Evolutionary conservation across 495 filamentous ascomycete species (phyloP).

Genomic region (Opeltia flavorubescens): DNA sequence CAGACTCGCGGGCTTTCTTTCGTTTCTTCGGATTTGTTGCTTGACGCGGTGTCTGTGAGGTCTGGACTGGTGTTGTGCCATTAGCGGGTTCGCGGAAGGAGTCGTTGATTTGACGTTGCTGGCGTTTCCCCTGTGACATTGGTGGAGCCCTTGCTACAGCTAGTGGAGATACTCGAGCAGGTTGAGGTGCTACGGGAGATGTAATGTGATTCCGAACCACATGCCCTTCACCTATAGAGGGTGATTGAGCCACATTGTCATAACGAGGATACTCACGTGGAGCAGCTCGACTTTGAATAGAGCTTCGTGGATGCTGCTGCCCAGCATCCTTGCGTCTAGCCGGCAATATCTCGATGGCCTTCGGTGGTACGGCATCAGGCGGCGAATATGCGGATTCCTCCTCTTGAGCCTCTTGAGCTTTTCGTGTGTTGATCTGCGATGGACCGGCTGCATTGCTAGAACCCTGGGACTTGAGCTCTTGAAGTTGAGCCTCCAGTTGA

Average conservation of each 20-base stretch:
- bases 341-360: not conserved
- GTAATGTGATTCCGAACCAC: slow-evolving; percentile 47
- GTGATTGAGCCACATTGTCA: slow-evolving; percentile 5
- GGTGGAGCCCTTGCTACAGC: slow-evolving; percentile 47
- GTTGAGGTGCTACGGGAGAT: slow-evolving; percentile 68
- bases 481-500: slow-evolving; percentile 19
- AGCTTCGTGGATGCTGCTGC: not conserved
- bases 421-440: slow-evolving; percentile 3
- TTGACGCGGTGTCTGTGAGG: slow-evolving; percentile 24
- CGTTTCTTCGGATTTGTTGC: slow-evolving; percentile 32
- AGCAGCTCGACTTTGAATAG: not conserved
- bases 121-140: slow-evolving; percentile 21
- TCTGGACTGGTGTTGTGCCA: slow-evolving; percentile 12
- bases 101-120: slow-evolving; percentile 2
- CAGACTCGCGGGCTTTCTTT: slow-evolving; percentile 28
- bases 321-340: not conserved
- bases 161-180: slow-evolving; percentile 66
- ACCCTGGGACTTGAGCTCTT: slow-evolving; percentile 19
- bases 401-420: slow-evolving; percentile 5
- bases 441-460: slow-evolving; percentile 1
- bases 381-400: slow-evolving; percentile 40
- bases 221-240: slow-evolving; percentile 23
- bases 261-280: slow-evolving; percentile 8
- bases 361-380: slow-evolving; percentile 18
- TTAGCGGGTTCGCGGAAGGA: slow-evolving; percentile 4